Evolutionary conservation across 352 stramenopile genomes (phyloP).

Genomic region (Phytopythium boreale): DNA sequence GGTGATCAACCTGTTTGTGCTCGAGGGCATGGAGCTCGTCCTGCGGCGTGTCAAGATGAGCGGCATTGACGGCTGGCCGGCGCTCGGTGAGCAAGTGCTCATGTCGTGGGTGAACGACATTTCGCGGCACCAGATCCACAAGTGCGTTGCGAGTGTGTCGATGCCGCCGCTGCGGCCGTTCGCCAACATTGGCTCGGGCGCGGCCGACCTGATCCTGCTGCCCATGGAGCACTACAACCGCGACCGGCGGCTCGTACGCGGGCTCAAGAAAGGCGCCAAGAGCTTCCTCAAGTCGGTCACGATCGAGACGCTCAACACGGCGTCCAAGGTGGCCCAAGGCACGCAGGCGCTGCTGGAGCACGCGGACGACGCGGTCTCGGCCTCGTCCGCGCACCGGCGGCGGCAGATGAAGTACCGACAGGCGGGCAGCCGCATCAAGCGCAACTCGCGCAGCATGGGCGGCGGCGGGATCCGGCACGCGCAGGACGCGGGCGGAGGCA

Average conservation of each 20-base stretch:
- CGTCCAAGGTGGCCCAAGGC: conserved; percentile 77
- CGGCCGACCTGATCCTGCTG: conserved; percentile 82
- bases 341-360: conserved; percentile 81
- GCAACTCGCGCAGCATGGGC: conserved; percentile 77
- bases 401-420: conserved; percentile 80
- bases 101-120: conserved; percentile 88
- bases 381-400: conserved; percentile 51
- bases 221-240: conserved; percentile 85
- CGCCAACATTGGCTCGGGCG: conserved; percentile 83
- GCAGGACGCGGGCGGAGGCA: conserved; percentile 67
- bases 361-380: conserved; percentile 80
- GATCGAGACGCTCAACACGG: conserved; percentile 85
- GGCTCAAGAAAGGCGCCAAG: conserved; percentile 82
- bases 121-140: conserved; percentile 85
- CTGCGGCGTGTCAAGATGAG: conserved; percentile 83
- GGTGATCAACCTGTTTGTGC: conserved; percentile 87
- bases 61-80: conserved; percentile 73
- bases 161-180: conserved; percentile 84
- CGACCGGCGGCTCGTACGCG: conserved; percentile 78
- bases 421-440: conserved; percentile 68
- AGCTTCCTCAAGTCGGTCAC: conserved; percentile 88
- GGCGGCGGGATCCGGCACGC: conserved; percentile 74
- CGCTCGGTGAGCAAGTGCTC: conserved; percentile 69
- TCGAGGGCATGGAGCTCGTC: conserved; percentile 87
- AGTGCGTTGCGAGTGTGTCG: conserved; percentile 85